Conservation (phyloP, 23 red algal genomes). For the Gracilaria gracilis region DNA sequence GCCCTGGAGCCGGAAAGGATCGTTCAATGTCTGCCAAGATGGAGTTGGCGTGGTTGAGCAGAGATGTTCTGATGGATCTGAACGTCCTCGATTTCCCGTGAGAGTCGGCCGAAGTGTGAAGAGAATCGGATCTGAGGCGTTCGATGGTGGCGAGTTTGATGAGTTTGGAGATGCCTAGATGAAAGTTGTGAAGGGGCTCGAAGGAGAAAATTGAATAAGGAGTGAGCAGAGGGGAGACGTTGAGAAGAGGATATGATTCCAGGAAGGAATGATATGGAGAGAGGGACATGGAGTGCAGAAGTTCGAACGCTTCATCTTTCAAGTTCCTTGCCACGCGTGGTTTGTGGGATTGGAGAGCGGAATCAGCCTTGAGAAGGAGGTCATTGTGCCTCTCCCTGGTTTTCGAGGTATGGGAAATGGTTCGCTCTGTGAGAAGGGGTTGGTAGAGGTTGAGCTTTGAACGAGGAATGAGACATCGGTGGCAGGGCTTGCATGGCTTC, state of each 20-base stretch:
- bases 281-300: not conserved
- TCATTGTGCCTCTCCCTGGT: not conserved
- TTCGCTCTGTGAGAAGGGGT: not conserved
- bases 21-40: not conserved
- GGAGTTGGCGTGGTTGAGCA: not conserved
- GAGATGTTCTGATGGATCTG: not conserved
- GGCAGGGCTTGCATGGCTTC: not conserved
- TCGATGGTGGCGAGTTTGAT: conserved; percentile 29
- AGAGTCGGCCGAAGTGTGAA: not conserved
- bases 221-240: conserved; percentile 7
- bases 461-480: not conserved
- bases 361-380: not conserved
- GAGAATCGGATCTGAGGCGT: not conserved
- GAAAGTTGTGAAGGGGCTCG: conserved; percentile 26
- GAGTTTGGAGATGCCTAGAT: conserved; percentile 5
- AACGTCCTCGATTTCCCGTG: not conserved
- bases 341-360: not conserved
- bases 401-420: not conserved
- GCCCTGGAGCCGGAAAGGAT: not conserved
- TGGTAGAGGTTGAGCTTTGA: not conserved
- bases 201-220: conserved; percentile 48
- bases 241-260: not conserved
- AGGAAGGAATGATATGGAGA: not conserved
- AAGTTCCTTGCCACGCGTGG: not conserved
- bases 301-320: not conserved